A percentile compares a stretch with the other conserved stretches of the same genome.
Conservation (phyloP, 1,284 basidiomycete species). For the Calocybe gambosa region DNA sequence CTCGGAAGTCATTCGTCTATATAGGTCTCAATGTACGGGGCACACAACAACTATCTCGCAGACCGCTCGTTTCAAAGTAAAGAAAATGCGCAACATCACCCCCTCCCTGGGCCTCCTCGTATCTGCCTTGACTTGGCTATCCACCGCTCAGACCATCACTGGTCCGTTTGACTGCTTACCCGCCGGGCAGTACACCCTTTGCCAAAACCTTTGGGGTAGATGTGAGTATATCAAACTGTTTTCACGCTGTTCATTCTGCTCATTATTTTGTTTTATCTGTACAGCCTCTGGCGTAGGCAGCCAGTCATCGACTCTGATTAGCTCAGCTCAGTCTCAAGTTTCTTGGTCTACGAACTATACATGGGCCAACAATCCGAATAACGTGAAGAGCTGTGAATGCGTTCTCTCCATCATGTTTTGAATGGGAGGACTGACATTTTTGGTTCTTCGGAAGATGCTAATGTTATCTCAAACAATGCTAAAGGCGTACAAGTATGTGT, state of each 20-base stretch:
- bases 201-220: conserved; percentile 53
- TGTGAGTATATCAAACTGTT: conserved; percentile 23
- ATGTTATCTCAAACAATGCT: conserved; percentile 37
- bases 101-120: neutral
- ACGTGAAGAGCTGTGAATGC: conserved; percentile 49
- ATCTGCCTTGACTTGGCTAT: neutral
- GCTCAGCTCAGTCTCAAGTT: conserved; percentile 20
- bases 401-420: no score
- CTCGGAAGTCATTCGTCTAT: no score
- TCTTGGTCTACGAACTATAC: conserved; percentile 50
- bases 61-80: no score
- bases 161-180: conserved; percentile 40
- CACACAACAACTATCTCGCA: no score
- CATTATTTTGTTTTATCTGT: neutral
- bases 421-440: neutral
- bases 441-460: conserved; percentile 32
- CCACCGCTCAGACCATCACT: conserved; percentile 28
- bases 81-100: no score
- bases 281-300: conserved; percentile 36
- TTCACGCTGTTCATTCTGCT: no score
- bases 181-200: conserved; percentile 44
- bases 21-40: no score
- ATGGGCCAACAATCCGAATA: conserved; percentile 49
- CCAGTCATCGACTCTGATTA: conserved; percentile 44
- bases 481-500: conserved; percentile 42